Conservation (phyloP, 2,329 filamentous ascomycete species). For the Claviceps sp. region DNA sequence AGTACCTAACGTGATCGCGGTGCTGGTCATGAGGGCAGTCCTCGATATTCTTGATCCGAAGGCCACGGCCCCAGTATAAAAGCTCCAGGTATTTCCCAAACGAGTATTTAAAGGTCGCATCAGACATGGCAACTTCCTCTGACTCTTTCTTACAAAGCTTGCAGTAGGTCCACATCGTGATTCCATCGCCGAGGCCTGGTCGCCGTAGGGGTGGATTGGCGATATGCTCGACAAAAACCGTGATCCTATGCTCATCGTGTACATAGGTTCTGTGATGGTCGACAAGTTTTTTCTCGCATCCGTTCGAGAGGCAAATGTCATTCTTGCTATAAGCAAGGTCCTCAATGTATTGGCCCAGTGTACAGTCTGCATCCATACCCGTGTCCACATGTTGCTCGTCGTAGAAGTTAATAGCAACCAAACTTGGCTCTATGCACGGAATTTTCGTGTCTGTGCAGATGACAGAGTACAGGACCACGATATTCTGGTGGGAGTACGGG, state of each 20-base stretch:
- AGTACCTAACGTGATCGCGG: constrained; percentile 83
- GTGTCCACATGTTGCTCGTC: constrained; percentile 71
- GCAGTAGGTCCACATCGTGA: constrained; percentile 97
- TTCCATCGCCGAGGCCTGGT: constrained; percentile 43
- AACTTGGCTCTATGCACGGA: constrained; percentile 78
- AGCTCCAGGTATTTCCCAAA: constrained; percentile 98
- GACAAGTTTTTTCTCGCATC: constrained; percentile 77
- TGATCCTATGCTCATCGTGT: constrained; percentile 87
- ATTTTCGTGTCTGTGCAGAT: constrained; percentile 91
- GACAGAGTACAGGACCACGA: constrained; percentile 84
- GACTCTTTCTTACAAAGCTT: constrained; percentile 86
- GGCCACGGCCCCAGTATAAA: constrained; percentile 82
- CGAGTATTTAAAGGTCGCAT: constrained; percentile 93
- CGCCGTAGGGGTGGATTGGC: constrained; percentile 28
- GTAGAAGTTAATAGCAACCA: constrained; percentile 88
- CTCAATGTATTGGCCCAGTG: constrained; percentile 88
- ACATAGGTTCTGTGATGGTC: constrained; percentile 96
- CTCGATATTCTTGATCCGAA: constrained; percentile 59
- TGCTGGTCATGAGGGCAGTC: constrained; percentile 83
- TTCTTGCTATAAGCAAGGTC: constrained; percentile 68
- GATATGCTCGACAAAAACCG: constrained; percentile 62
- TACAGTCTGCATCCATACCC: constrained; percentile 72
- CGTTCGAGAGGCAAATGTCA: constrained; percentile 66
- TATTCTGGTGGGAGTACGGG: constrained; percentile 90
- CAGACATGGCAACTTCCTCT: constrained; percentile 79